Conservation (phyloP, 2,329 filamentous ascomycete species). For the Talaromyces sp. region DNA sequence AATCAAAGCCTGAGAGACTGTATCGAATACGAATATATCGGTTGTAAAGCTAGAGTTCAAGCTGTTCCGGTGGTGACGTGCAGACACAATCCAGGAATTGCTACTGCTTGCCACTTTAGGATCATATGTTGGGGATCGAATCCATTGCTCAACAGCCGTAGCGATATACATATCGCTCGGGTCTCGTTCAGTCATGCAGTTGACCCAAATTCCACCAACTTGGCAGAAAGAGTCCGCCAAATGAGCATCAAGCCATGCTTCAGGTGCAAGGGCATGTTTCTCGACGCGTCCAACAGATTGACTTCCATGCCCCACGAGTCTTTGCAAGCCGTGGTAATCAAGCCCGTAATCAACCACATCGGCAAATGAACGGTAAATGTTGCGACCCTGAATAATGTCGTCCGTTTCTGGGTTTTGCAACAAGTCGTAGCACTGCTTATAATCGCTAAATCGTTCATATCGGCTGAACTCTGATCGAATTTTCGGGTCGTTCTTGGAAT, state of each 20-base stretch:
- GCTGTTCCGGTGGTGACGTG: constrained; percentile 20
- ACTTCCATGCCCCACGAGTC: constrained; percentile 20
- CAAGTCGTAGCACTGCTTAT: constrained; percentile 25
- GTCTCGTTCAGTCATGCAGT: constrained; percentile 26
- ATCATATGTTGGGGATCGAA: constrained; percentile 17
- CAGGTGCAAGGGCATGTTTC: constrained; percentile 2
- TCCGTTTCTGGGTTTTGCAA: constrained; percentile 11
- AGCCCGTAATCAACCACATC: neutral
- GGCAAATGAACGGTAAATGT: constrained; percentile 18
- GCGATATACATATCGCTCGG: constrained; percentile 29
- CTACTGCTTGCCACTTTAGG: neutral
- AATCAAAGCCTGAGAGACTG: constrained; percentile 19
- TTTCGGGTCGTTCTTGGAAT: neutral
- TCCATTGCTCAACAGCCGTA: constrained; percentile 24
- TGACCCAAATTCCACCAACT: constrained; percentile 31
- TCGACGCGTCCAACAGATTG: constrained; percentile 23
- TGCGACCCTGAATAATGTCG: constrained; percentile 19
- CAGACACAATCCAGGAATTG: constrained; percentile 24
- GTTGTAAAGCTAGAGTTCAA: constrained; percentile 19
- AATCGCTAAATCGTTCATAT: constrained; percentile 33
- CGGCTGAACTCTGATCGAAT: constrained; percentile 25
- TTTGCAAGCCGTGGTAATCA: constrained; percentile 19
- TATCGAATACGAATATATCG: constrained; percentile 29
- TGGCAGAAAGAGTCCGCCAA: constrained; percentile 30
- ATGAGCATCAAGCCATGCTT: constrained; percentile 24